Evolutionary conservation across 2,329 filamentous ascomycete species (phyloP).

Genomic region (Acarospora socialis): DNA sequence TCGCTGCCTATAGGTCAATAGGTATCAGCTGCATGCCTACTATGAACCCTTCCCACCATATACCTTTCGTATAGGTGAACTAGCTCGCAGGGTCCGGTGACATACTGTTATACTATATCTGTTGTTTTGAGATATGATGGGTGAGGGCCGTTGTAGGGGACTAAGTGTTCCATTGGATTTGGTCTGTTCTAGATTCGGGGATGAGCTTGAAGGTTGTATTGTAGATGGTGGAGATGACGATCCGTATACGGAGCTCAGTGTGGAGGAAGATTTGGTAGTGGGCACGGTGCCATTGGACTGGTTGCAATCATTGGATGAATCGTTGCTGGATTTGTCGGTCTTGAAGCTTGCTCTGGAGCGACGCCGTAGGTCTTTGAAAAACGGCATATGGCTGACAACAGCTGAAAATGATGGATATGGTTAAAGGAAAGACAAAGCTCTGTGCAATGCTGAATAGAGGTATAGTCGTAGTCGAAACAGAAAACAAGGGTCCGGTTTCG

Average conservation of each 20-base stretch:
- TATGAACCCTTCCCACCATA: constrained; percentile 16
- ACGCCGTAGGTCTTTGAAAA: constrained; percentile 63
- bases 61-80: too few relatives aligned
- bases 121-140: constrained; percentile 30
- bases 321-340: constrained; percentile 43
- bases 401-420: neutral
- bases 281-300: constrained; percentile 40
- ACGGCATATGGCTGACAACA: constrained; percentile 31
- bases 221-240: constrained; percentile 64
- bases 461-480: neutral
- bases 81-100: constrained; percentile 11
- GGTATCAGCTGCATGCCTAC: neutral
- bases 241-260: constrained; percentile 45
- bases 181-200: constrained; percentile 37
- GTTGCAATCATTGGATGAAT: constrained; percentile 46
- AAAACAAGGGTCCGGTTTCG: too few relatives aligned
- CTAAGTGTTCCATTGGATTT: constrained; percentile 41
- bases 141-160: constrained; percentile 33
- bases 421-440: neutral
- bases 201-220: constrained; percentile 50
- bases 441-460: neutral
- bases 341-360: constrained; percentile 63
- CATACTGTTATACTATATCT: constrained; percentile 37
- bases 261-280: constrained; percentile 49
- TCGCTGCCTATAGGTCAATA: constrained; percentile 32